These are phyloP conservation scores for Cystofilobasidium macerans DNA, from an alignment of 768 basidiomycete genomes.

Conservation along the genomic window DNA sequence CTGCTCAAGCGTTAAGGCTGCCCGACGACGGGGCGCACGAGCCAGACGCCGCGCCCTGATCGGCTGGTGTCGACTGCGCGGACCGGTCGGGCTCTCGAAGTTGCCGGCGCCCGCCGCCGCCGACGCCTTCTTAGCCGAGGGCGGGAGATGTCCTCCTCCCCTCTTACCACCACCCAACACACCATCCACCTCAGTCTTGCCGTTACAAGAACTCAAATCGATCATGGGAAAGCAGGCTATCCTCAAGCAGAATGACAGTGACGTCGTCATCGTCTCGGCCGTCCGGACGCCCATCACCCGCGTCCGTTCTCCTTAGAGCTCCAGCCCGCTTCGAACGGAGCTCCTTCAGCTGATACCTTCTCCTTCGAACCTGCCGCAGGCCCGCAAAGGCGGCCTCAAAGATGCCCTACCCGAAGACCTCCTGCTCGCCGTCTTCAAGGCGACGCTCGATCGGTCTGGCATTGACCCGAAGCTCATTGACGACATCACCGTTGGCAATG, in stretches of 20 bases:
- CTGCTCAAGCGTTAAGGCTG: no score
- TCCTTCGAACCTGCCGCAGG: conserved; percentile 31
- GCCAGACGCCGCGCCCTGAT: no score
- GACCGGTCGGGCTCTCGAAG: no score
- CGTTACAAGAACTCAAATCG: no score
- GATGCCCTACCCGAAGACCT: conserved; percentile 76
- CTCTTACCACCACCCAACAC: no score
- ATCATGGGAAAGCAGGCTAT: conserved; percentile 49
- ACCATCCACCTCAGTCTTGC: no score
- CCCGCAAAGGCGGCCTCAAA: conserved; percentile 79
- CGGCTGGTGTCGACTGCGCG: no score
- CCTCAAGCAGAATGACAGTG: conserved; percentile 63
- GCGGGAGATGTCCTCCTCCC: no score
- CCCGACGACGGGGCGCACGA: no score
- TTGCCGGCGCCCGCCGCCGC: no score
- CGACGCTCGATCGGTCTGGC: conserved; percentile 40
- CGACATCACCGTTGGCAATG: conserved; percentile 76
- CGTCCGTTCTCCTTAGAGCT: conserved; percentile 41
- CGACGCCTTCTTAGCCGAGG: no score
- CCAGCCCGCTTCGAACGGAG: not conserved
- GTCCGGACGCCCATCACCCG: conserved; percentile 87
- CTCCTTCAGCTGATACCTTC: not conserved
- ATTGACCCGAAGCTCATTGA: conserved; percentile 74
- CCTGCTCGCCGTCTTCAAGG: conserved; percentile 62
- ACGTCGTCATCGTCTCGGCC: conserved; percentile 82